A percentile compares a stretch with the other conserved stretches of the same genome.
Evolutionary conservation across 179 eudicot species (phyloP).

Genomic region (Beta lomatogona): DNA sequence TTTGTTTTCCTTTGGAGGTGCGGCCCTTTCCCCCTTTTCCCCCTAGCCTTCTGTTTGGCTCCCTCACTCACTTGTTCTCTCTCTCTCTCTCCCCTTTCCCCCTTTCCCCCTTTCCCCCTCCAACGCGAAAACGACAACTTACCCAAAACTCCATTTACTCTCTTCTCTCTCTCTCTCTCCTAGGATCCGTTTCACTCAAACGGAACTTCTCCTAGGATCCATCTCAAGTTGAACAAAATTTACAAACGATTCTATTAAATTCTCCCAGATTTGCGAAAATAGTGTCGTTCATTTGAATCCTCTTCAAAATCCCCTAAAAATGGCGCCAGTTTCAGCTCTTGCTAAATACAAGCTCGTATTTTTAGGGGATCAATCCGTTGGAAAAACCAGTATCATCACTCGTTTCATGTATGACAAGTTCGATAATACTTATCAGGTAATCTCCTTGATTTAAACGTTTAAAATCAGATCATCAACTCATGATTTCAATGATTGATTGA

Average conservation of each 20-base stretch:
- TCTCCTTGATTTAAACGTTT: not conserved
- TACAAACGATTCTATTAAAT: conserved; percentile 13
- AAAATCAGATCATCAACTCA: conserved; percentile 11
- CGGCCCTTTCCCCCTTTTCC: too few relatives aligned
- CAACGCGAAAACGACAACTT: not conserved
- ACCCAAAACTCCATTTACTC: not conserved
- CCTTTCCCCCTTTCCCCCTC: not conserved
- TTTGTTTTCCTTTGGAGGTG: too few relatives aligned
- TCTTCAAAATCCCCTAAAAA: conserved; percentile 8
- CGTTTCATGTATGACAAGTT: conserved; percentile 88
- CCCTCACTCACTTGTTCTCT: not conserved
- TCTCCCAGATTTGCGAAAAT: conserved; percentile 8
- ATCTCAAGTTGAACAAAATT: not conserved
- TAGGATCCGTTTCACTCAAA: too few relatives aligned
- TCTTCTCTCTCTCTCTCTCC: too few relatives aligned
- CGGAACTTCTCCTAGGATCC: not conserved
- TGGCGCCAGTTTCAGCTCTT: conserved; percentile 91
- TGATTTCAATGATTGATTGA: conserved; percentile 5
- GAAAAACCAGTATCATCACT: conserved; percentile 86
- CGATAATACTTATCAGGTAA: conserved; percentile 83
- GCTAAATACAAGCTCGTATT: conserved; percentile 87
- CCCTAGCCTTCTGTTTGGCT: not conserved
- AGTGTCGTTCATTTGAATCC: not conserved
- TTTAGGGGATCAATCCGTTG: conserved; percentile 87
- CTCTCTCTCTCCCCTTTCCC: not conserved